These are phyloP conservation scores for Fusarium sp. DNA, from an alignment of 2,329 filamentous ascomycete species.

Conservation along the genomic window DNA sequence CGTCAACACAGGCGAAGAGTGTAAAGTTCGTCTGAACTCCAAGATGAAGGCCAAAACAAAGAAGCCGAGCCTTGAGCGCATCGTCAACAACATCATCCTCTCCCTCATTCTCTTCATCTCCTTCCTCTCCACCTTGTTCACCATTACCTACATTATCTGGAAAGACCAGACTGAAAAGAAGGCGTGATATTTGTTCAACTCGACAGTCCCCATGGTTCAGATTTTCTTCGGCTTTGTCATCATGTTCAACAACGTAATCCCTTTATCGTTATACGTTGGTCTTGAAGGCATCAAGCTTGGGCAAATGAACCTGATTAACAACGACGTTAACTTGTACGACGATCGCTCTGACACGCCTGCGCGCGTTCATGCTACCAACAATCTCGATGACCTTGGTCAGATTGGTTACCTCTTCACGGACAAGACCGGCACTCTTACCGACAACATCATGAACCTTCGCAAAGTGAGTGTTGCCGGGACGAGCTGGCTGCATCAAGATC, in stretches of 20 bases:
- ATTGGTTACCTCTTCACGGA: neutral
- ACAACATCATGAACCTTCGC: neutral
- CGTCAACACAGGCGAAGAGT: slow-evolving; percentile 8
- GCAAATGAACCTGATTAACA: neutral
- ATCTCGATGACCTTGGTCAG: neutral
- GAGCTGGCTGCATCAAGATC: neutral
- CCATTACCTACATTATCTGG: neutral
- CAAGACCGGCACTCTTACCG: neutral
- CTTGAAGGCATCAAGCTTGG: neutral
- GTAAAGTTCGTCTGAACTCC: slow-evolving; percentile 4
- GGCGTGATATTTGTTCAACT: neutral
- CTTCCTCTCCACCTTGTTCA: neutral
- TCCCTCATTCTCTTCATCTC: neutral
- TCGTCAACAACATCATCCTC: neutral
- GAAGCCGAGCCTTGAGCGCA: neutral
- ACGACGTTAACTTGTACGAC: neutral
- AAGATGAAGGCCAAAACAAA: neutral
- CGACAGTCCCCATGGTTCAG: neutral
- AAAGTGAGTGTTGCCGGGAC: neutral
- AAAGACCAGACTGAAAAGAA: neutral
- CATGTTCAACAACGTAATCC: neutral
- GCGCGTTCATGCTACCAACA: neutral
- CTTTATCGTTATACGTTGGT: neutral
- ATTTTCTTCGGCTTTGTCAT: neutral
- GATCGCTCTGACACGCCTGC: neutral